Percentiles rank a stretch among this genome's conserved stretches.
Evolutionary conservation across 225 moss, liverwort and hornwort species (phyloP).

Genomic region (Physcomitrium patens): DNA sequence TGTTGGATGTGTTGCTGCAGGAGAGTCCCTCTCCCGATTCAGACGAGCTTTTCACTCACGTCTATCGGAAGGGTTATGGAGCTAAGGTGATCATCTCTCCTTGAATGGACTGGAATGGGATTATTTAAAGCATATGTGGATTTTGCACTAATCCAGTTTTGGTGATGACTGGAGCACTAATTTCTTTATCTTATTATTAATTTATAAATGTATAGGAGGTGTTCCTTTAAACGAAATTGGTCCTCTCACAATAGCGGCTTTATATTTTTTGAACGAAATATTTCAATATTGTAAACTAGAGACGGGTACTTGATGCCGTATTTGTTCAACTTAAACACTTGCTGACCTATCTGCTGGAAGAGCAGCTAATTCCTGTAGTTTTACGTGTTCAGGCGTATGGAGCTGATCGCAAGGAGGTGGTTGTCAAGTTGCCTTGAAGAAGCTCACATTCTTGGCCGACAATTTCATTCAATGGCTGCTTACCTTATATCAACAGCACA

Average conservation of each 20-base stretch:
- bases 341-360: not conserved
- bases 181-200: no score
- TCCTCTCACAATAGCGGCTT: no score
- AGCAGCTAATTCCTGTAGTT: conserved; percentile 11
- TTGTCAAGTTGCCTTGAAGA: conserved; percentile 63
- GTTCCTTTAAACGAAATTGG: no score
- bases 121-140: no score
- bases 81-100: no score
- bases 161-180: no score
- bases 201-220: no score
- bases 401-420: conserved; percentile 76
- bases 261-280: not conserved
- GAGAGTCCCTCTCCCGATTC: not conserved
- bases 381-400: conserved; percentile 58
- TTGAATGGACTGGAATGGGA: no score
- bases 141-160: no score
- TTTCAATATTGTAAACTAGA: not conserved
- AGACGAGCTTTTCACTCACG: no score
- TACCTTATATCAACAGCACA: conserved; percentile 2
- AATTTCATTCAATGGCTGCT: conserved; percentile 22
- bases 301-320: not conserved
- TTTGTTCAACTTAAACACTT: not conserved
- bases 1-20: not conserved
- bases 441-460: not conserved
- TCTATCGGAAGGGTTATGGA: no score